These are phyloP conservation scores for Carex arenaria DNA, from an alignment of 202 grass and related monocot species.

Conservation along the genomic window DNA sequence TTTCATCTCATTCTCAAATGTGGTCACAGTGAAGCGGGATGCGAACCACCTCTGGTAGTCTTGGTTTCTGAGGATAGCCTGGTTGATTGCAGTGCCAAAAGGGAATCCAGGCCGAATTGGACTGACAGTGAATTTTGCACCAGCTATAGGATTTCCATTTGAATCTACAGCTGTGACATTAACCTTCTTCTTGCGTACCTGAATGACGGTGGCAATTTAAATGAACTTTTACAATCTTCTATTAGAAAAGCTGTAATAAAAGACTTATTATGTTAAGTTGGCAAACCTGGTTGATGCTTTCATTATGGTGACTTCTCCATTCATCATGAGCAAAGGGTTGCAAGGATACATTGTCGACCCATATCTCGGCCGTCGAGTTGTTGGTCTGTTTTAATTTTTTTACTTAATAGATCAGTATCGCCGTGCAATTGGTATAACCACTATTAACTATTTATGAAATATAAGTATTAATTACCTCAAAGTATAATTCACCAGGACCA, in stretches of 20 bases:
- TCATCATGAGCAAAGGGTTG: constrained; percentile 58
- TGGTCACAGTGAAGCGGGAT: constrained; percentile 79
- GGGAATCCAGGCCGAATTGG: constrained; percentile 42
- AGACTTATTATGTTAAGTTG: background rate
- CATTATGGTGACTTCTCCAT: constrained; percentile 57
- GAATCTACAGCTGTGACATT: constrained; percentile 48
- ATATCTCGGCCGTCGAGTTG: constrained; percentile 37
- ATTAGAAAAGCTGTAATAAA: background rate
- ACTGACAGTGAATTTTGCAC: constrained; percentile 37
- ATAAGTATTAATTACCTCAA: constrained; percentile 38
- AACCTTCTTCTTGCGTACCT: constrained; percentile 59
- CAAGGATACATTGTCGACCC: constrained; percentile 77
- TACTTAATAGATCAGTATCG: background rate
- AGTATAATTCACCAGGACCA: constrained; percentile 68
- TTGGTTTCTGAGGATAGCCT: constrained; percentile 38
- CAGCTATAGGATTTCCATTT: constrained; percentile 31
- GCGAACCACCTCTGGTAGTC: constrained; percentile 75
- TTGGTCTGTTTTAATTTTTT: constrained; percentile 42
- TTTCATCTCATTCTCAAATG: constrained; percentile 99
- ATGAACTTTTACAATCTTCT: background rate
- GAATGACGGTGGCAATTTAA: background rate
- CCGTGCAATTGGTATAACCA: background rate
- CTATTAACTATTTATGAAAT: background rate
- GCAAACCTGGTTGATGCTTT: constrained; percentile 37
- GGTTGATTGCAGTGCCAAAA: constrained; percentile 52